phyloP scores from a whole-genome alignment of 257 asterid genomes.

The Solanum virginianum region DNA sequence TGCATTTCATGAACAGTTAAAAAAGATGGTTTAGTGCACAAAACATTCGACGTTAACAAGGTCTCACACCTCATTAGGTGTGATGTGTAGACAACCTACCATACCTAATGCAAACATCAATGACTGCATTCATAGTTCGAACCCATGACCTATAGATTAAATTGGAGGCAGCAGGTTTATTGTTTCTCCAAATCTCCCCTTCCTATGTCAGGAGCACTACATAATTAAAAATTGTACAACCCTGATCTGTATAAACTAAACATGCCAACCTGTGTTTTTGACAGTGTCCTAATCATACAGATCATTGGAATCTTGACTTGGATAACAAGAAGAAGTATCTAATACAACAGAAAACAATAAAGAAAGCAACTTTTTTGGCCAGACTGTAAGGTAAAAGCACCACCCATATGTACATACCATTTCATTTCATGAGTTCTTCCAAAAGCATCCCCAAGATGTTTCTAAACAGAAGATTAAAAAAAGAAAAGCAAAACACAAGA shows the following conservation, averaged over 20 bases:
- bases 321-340: background rate
- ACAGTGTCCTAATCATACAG: background rate
- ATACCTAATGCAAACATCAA: background rate
- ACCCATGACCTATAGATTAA: background rate
- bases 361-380: background rate
- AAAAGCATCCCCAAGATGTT: background rate
- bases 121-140: background rate
- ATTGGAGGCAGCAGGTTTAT: too few relatives aligned
- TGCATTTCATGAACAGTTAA: background rate
- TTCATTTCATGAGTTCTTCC: background rate
- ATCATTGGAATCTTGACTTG: background rate
- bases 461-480: background rate
- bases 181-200: too few relatives aligned
- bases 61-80: too few relatives aligned
- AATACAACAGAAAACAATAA: background rate
- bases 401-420: background rate
- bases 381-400: background rate
- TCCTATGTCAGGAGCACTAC: background rate
- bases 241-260: background rate
- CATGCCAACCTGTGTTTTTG: background rate
- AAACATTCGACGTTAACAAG: background rate
- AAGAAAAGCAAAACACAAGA: background rate
- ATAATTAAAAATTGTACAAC: background rate
- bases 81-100: background rate
- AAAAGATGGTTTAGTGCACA: background rate